Evolutionary conservation across 202 grass and related monocot genomes (phyloP).

Genomic region (Panicum virgatum): DNA sequence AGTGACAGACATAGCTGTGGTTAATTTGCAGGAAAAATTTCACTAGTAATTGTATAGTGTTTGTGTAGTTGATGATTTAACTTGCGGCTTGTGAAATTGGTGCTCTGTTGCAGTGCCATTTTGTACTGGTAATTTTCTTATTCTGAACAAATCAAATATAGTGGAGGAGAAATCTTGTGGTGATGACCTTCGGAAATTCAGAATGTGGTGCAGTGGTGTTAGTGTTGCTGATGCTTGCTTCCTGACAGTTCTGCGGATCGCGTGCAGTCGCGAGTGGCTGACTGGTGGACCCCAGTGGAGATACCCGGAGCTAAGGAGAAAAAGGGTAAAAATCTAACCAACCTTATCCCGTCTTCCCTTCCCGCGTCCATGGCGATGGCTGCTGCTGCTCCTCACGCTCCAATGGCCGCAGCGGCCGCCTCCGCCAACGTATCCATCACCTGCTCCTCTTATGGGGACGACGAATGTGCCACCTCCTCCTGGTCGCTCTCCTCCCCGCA

Average conservation of each 20-base stretch:
- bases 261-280: background rate
- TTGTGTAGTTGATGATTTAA: background rate
- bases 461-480: slow-evolving; percentile 16
- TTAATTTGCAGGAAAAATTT: background rate
- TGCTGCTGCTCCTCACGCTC: slow-evolving; percentile 5
- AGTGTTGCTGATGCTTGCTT: background rate
- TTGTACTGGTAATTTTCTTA: background rate
- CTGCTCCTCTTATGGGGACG: slow-evolving; percentile 8
- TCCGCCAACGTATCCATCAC: slow-evolving; percentile 3
- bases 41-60: slow-evolving; percentile 32
- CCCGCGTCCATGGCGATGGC: slow-evolving; percentile 44
- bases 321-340: background rate
- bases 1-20: slow-evolving; percentile 37
- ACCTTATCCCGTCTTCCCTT: slow-evolving; percentile 29
- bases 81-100: background rate
- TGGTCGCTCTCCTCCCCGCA: slow-evolving; percentile 69
- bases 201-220: background rate
- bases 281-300: background rate
- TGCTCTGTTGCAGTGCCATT: background rate
- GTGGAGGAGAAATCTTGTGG: background rate
- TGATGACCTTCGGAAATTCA: background rate
- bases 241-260: background rate
- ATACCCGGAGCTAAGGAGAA: background rate
- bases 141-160: background rate
- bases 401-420: slow-evolving; percentile 1